Percentiles rank a stretch among this genome's conserved stretches.
These are phyloP conservation scores for Isoetes engelmannii DNA, from an alignment of 83 land plant genomes.

Conservation along the genomic window DNA sequence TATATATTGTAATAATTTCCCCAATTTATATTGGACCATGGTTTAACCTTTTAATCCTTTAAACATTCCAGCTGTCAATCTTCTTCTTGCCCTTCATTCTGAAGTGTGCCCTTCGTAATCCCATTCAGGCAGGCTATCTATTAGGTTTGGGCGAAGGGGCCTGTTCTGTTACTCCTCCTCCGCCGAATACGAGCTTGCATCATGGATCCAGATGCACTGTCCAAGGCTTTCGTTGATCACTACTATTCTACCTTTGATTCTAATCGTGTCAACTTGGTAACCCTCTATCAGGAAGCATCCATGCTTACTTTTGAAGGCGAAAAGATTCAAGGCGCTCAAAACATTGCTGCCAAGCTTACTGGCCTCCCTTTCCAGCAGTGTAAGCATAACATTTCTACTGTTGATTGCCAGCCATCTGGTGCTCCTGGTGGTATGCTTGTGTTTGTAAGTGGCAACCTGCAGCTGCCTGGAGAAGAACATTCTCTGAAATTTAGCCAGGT, in stretches of 20 bases:
- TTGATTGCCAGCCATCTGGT: constrained; percentile 72
- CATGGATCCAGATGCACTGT: constrained; percentile 72
- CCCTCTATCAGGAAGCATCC: constrained; percentile 53
- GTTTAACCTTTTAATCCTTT: too few relatives aligned
- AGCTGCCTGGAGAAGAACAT: constrained; percentile 73
- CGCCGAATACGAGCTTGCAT: too few relatives aligned
- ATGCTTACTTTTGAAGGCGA: constrained; percentile 82
- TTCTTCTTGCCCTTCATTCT: too few relatives aligned
- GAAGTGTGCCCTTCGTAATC: too few relatives aligned
- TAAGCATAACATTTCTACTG: constrained; percentile 59
- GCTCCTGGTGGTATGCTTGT: constrained; percentile 61
- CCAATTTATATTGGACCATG: too few relatives aligned
- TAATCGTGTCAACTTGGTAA: constrained; percentile 37
- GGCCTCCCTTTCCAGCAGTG: constrained; percentile 71
- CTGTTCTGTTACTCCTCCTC: too few relatives aligned
- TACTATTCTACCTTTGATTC: constrained; percentile 60
- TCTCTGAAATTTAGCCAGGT: constrained; percentile 79
- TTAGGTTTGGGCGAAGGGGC: too few relatives aligned
- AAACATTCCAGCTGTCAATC: too few relatives aligned
- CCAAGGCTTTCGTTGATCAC: constrained; percentile 72
- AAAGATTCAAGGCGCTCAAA: constrained; percentile 43
- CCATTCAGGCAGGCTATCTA: too few relatives aligned
- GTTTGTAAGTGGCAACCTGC: constrained; percentile 74
- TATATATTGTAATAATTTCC: too few relatives aligned
- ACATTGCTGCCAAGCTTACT: constrained; percentile 53